phyloP scores from a whole-genome alignment of 2,329 filamentous ascomycete species.

The Huntiella bhutanensis region DNA sequence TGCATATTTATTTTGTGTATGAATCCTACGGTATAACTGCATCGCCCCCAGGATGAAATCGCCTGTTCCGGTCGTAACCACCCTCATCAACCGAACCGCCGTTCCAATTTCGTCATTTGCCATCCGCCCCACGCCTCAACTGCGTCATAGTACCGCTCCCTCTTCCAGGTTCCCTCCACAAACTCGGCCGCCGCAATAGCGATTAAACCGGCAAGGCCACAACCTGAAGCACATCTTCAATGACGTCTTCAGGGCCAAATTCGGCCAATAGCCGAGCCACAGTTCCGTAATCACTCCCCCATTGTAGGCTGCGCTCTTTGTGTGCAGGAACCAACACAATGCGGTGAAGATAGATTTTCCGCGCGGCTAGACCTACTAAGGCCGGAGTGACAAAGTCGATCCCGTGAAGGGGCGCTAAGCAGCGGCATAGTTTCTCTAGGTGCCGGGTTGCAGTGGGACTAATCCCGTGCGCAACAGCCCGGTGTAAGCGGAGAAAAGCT shows the following conservation, averaged over 20 bases:
- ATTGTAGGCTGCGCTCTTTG: conserved; percentile 76
- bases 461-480: conserved; percentile 62
- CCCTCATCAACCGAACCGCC: neutral
- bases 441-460: conserved; percentile 63
- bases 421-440: conserved; percentile 48
- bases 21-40: too few species aligned
- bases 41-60: too few species aligned
- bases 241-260: conserved; percentile 40
- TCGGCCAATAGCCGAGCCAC: conserved; percentile 47
- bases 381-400: conserved; percentile 69
- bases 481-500: conserved; percentile 71
- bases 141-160: neutral
- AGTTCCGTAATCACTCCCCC: conserved; percentile 62
- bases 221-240: conserved; percentile 42
- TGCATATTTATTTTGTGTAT: too few species aligned
- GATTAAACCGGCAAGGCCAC: conserved; percentile 29
- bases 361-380: conserved; percentile 61
- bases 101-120: too few species aligned
- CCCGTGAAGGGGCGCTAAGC: conserved; percentile 64
- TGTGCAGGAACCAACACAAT: conserved; percentile 49
- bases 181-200: too few species aligned
- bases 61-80: too few species aligned
- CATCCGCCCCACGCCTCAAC: too few species aligned
- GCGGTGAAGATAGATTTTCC: conserved; percentile 77
- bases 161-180: neutral